Base-by-base conservation (phyloP, 2,329 filamentous ascomycete species). In the Ophiostoma perfectum region DNA sequence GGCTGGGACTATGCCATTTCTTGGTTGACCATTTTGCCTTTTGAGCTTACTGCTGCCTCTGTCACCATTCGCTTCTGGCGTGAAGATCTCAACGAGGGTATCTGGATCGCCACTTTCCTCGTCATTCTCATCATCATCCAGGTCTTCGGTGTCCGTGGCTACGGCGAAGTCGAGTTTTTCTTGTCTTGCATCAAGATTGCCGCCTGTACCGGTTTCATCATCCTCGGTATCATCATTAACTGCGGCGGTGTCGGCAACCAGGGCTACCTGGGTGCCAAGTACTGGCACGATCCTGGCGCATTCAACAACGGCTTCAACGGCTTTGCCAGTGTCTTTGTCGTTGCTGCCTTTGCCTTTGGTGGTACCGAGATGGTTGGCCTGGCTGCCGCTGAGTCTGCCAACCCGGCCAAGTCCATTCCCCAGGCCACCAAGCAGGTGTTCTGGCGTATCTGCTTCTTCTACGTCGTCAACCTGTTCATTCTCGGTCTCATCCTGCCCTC, bases 201-300 rank as follows among this genome's bases (percentile, higher is more conserved):
- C 12, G 84, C 86, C 63, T 83, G 84, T 73, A 78, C 83, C 9
- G 87, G 86, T 5, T 89, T 90, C 75, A 89, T 90, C 75, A 81
- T 90, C 72, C 78, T 89, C 39, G 86, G 84, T 62, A 86, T 88
- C 67, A 76, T 88, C 68, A 82, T 88, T 73, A 81, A 86, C 75
- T 80, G 78, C 67, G 86, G 86, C 60, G 86, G 84, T 66, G 84
- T 84, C 38, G 84, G 84, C 69, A 75, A 81, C 70, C 77, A 81
- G 72, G 83, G 84, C 49, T 87, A 88, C 74, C 83, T 88, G 62
- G 87, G 88, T 16, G 85, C 82, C 27, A 80, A 81, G 58, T 88
- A 85, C 78, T 89, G 86, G 86, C 78, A 82, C 70, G 77, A 85
- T 45, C 84, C 84, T 0, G 84, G 84, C 5, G 84, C 85, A 0